phyloP scores from a whole-genome alignment of 1,139 yeast species.

The Pneumocystis canis region DNA sequence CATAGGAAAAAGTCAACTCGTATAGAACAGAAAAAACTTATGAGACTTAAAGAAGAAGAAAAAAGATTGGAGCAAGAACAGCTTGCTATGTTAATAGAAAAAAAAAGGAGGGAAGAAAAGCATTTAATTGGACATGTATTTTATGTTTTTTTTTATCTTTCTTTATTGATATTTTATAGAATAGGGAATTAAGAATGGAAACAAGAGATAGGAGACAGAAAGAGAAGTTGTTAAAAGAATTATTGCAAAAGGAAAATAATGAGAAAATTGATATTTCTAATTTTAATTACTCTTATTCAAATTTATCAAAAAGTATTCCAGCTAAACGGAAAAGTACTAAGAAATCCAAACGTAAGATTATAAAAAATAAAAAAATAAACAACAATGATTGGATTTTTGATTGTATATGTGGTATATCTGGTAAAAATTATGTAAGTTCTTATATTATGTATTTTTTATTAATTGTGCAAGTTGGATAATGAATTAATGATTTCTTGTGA shows the following conservation, averaged over 20 bases:
- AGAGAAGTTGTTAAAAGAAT: conserved; percentile 25
- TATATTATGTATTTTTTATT: neutral
- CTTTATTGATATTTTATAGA: conserved; percentile 1
- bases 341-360: conserved; percentile 7
- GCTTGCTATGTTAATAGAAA: conserved; percentile 5
- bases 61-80: conserved; percentile 8
- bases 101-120: conserved; percentile 7
- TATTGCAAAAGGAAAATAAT: conserved; percentile 3
- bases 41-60: conserved; percentile 14
- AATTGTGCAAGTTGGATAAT: conserved; percentile 18
- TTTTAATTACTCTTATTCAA: neutral
- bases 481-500: conserved; percentile 29
- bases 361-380: neutral
- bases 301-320: neutral
- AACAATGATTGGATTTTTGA: conserved; percentile 27
- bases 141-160: neutral
- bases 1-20: conserved; percentile 17
- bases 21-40: conserved; percentile 11
- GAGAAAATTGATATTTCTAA: conserved; percentile 2
- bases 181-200: conserved; percentile 23
- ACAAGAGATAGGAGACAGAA: conserved; percentile 39
- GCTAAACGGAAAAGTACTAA: conserved; percentile 3
- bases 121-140: conserved; percentile 8
- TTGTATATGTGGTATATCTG: conserved; percentile 29
- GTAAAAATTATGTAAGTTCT: conserved; percentile 24